phyloP scores from a whole-genome alignment of 2,329 filamentous ascomycete species.

The Colletotrichum tamarilloi region DNA sequence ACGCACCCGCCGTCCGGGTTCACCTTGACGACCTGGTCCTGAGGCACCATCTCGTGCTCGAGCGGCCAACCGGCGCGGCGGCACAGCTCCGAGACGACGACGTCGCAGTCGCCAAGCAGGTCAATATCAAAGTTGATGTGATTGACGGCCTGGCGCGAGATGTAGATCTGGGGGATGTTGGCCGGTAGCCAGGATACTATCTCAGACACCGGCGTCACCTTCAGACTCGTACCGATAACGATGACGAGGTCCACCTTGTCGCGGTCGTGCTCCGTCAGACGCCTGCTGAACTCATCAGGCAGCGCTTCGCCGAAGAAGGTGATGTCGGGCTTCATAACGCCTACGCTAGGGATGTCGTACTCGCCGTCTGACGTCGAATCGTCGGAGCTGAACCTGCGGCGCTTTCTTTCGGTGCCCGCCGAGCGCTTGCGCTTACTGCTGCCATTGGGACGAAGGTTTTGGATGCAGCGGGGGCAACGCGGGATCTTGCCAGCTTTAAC shows the following conservation, averaged over 20 bases:
- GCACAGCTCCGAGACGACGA: constrained; percentile 88
- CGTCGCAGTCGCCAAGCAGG: constrained; percentile 93
- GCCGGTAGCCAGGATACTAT: constrained; percentile 83
- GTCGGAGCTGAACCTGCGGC: constrained; percentile 49
- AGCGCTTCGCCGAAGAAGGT: constrained; percentile 97
- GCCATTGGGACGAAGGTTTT: constrained; percentile 55
- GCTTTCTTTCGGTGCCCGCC: constrained; percentile 50
- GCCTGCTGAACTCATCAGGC: constrained; percentile 83
- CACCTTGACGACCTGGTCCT: constrained; percentile 70
- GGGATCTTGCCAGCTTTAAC: constrained; percentile 83
- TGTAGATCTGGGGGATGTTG: constrained; percentile 90
- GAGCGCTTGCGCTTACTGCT: constrained; percentile 53
- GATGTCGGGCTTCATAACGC: constrained; percentile 97
- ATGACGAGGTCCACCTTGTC: constrained; percentile 88
- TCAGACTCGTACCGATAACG: constrained; percentile 95
- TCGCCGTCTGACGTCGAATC: constrained; percentile 58
- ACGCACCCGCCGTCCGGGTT: constrained; percentile 57
- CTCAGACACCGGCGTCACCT: constrained; percentile 94
- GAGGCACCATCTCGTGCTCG: constrained; percentile 84
- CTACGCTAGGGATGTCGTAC: constrained; percentile 70
- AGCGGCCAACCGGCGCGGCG: constrained; percentile 84
- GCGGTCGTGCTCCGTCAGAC: constrained; percentile 84
- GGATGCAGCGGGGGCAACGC: constrained; percentile 77
- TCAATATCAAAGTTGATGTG: constrained; percentile 98
- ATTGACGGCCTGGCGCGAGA: constrained; percentile 83